Conservation (phyloP, 257 asterid species). For the Coffea eugenioides region DNA sequence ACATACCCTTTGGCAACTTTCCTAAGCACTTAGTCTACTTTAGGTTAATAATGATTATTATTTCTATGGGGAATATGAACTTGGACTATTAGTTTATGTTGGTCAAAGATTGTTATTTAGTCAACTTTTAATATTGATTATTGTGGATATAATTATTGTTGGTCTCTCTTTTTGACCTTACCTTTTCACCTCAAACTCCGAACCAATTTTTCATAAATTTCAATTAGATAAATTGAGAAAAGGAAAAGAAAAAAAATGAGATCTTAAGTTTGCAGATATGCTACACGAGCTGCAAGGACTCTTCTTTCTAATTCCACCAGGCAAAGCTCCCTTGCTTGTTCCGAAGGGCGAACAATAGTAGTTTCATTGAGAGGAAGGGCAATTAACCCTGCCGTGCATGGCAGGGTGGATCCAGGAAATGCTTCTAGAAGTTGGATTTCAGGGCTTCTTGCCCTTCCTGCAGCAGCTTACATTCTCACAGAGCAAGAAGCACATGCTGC, state of each 20-base stretch:
- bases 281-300: conserved; percentile 51
- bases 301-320: conserved; percentile 68
- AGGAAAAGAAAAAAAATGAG: conserved; percentile 48
- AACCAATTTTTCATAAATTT: not conserved
- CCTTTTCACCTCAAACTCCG: not conserved
- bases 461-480: conserved; percentile 87
- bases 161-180: not conserved
- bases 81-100: no score
- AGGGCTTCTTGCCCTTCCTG: conserved; percentile 74
- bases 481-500: conserved; percentile 94
- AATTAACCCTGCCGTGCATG: conserved; percentile 55
- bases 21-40: no score
- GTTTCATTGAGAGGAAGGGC: conserved; percentile 66
- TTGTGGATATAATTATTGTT: no score
- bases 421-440: conserved; percentile 67
- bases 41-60: no score
- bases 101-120: no score
- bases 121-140: no score
- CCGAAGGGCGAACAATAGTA: conserved; percentile 72
- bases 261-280: conserved; percentile 82
- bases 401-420: conserved; percentile 59
- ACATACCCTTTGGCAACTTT: no score
- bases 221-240: no score
- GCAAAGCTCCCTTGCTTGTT: conserved; percentile 62
- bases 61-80: no score